Evolutionary conservation across 345 rosid species (phyloP).

Genomic region (Jatropha curcas): DNA sequence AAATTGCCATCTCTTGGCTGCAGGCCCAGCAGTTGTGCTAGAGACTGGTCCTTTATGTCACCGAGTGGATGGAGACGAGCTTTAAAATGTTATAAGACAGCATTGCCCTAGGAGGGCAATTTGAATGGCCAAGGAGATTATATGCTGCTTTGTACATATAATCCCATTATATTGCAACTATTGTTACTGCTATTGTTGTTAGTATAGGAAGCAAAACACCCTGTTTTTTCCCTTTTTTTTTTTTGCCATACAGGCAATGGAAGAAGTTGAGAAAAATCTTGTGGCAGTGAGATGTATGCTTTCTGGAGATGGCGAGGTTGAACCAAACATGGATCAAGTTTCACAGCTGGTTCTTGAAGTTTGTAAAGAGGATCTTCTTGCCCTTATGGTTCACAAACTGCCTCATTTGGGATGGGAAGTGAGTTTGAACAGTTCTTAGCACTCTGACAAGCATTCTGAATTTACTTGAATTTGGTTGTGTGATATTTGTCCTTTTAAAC

Average conservation of each 20-base stretch:
- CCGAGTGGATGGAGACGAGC: background rate
- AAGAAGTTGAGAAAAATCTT: slow-evolving; percentile 93
- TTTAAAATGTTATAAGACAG: background rate
- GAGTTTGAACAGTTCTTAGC: slow-evolving; percentile 32
- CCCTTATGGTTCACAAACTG: slow-evolving; percentile 77
- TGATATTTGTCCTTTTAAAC: background rate
- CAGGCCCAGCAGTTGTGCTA: background rate
- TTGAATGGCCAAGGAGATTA: background rate
- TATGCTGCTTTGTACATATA: background rate
- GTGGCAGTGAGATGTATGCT: slow-evolving; percentile 70
- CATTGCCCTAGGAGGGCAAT: background rate
- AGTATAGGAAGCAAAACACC: background rate
- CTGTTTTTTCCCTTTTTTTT: too few relatives aligned
- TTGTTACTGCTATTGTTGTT: background rate
- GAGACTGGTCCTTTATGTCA: background rate
- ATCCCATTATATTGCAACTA: background rate
- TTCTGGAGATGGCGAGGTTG: slow-evolving; percentile 86
- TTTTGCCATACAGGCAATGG: slow-evolving; percentile 55
- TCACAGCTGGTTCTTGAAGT: slow-evolving; percentile 71
- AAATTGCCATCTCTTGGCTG: background rate
- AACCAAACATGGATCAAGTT: slow-evolving; percentile 76
- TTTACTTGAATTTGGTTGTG: background rate
- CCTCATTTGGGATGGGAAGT: slow-evolving; percentile 91
- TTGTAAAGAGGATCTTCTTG: slow-evolving; percentile 81
- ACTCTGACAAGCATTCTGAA: background rate